A percentile compares a stretch with the other conserved stretches of the same genome.
Conservation (phyloP, 176 grass and related monocot species). For the Carex parvula region DNA sequence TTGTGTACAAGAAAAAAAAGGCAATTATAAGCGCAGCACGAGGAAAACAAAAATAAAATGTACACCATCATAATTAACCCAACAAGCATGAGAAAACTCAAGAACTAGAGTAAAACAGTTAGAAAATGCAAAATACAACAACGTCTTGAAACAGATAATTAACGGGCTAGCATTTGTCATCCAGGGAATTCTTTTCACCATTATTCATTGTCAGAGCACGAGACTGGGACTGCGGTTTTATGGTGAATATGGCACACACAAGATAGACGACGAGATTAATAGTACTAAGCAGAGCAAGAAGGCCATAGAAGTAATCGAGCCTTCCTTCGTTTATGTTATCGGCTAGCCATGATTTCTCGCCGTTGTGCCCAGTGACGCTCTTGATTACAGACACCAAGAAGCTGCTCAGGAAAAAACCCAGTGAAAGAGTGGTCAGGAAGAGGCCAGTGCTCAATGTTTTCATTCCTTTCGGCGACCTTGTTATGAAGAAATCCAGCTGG, state of each 20-base stretch:
- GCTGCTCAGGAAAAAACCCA: slow-evolving; percentile 81
- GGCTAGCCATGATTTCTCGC: slow-evolving; percentile 46
- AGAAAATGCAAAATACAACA: neutral
- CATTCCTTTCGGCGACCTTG: slow-evolving; percentile 74
- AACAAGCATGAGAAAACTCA: slow-evolving; percentile 1
- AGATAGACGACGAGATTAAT: slow-evolving; percentile 53
- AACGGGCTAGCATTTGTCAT: slow-evolving; percentile 14
- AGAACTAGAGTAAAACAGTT: neutral
- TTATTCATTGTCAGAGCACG: neutral
- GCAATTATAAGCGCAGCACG: neutral
- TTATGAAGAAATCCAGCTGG: slow-evolving; percentile 92
- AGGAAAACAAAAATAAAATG: neutral
- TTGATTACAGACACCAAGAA: slow-evolving; percentile 65
- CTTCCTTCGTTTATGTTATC: slow-evolving; percentile 67
- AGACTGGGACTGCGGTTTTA: slow-evolving; percentile 16
- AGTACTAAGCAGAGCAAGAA: slow-evolving; percentile 46
- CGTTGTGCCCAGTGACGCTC: slow-evolving; percentile 23
- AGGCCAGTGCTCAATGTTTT: slow-evolving; percentile 90
- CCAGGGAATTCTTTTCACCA: neutral
- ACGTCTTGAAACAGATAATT: neutral
- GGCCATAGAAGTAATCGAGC: slow-evolving; percentile 68
- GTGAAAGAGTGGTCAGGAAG: slow-evolving; percentile 64
- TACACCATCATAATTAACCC: neutral
- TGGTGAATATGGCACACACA: slow-evolving; percentile 37
- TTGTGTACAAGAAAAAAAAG: neutral